Evolutionary conservation across 805 yeast genomes (phyloP), one percentile per base, ranked within the genome.

Genomic region (Suhomyces xylopsoci): DNA sequence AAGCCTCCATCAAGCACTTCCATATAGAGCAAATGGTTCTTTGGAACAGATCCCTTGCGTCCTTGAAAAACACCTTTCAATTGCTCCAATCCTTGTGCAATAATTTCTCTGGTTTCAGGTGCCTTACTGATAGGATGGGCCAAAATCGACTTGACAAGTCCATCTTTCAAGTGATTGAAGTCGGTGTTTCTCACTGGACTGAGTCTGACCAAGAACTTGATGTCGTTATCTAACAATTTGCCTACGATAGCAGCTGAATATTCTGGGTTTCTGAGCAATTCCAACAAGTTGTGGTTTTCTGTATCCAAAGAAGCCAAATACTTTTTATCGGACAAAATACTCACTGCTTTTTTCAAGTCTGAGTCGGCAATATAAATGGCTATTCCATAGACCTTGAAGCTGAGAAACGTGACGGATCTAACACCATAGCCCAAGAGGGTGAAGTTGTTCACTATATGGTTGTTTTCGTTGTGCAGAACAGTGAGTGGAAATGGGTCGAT

Each of bases 151-250:
- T 92, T 86, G 47, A 90, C 81, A 55, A 94, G 81, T 0, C 98
- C 98, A 64, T 94, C 98, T 58, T 88, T 81, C 62, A 93, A 70
- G 65, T 94, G 98, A 56, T 84, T 83, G 69, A 88, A 91, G 69
- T 93, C 97, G 0, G 98, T 93, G 67, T 88, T 90, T 64, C 97
- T 81, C 15, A 87, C 84, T 0, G 99, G 97, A 9, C 87, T 84
- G 53, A 93, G 85, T 56, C 96, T 77, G 24, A 91, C 85, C 45
- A 84, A 74, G 59, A 90, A 79, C 52, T 83, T 79, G 34, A 87
- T 80, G 12, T 84, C 81, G 9, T 81, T 68, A 43, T 81, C 82
- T 41, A 91, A 64, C 46, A 92, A 70, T 51, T 79, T 76, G 17
- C 79, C 77, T 26, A 90, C 68, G 17, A 90, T 62, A 2, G 79